Evolutionary conservation across 192 early-diverging fungal genomes (phyloP).

Genomic region (Coemansia sp.): DNA sequence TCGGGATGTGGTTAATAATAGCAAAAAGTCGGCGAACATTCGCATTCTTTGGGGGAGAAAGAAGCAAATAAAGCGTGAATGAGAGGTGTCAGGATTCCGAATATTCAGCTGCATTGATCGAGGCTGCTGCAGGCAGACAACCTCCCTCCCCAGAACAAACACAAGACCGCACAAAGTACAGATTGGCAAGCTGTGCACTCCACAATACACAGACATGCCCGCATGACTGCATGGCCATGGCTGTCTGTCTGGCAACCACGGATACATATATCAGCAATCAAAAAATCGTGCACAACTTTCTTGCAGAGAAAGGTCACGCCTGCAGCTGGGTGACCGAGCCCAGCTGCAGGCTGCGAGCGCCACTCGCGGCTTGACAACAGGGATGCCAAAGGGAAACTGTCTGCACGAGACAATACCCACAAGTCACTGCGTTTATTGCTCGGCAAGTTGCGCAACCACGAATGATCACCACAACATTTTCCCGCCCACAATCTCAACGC

Average conservation of each 20-base stretch:
- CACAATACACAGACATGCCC: too few species aligned
- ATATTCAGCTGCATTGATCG: slow-evolving; percentile 9
- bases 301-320: background rate
- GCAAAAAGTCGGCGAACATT: background rate
- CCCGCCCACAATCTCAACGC: background rate
- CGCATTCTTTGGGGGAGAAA: background rate
- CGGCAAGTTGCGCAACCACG: slow-evolving; percentile 2
- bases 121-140: background rate
- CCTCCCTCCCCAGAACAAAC: background rate
- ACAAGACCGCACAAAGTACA: slow-evolving; percentile 1
- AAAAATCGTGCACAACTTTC: too few species aligned
- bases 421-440: slow-evolving; percentile 4
- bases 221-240: too few species aligned
- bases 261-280: too few species aligned
- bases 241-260: too few species aligned
- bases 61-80: too few species aligned
- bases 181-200: background rate
- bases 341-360: slow-evolving; percentile 6
- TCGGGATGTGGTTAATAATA: slow-evolving; percentile 2
- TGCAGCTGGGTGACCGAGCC: background rate
- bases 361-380: slow-evolving; percentile 5
- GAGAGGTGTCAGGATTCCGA: slow-evolving; percentile 4
- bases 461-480: slow-evolving; percentile 6
- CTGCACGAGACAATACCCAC: slow-evolving; percentile 3
- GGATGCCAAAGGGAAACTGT: background rate